Base-by-base conservation (phyloP, 2,329 filamentous ascomycete genomes). In the Calonectria pseudoreteaudii region DNA sequence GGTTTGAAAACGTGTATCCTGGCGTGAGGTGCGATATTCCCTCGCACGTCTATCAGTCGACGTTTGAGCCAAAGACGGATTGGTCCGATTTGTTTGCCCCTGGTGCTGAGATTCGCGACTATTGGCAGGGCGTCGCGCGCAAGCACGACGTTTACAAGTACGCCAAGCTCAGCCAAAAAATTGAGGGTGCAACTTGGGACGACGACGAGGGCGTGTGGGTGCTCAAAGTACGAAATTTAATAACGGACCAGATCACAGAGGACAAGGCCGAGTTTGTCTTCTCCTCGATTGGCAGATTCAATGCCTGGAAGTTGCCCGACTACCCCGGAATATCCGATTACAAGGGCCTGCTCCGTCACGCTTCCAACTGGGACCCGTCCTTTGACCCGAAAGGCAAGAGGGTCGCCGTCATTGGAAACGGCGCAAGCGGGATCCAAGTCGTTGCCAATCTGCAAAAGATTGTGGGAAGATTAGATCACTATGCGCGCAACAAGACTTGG, bases 31-130 rank as follows among this genome's bases (percentile, higher is more conserved):
- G 93, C 77, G 92, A 94, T 34, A 90, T 94, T 18, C 92, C 93
- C 0, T 90, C 92, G 0, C 91, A 94, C 80, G 91, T 93, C 26
- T 95, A 95, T 78, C 93, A 94, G 79, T 90, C 90, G 10, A 91
- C 91, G 0, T 94, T 94, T 81, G 86, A 87, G 9, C 92, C 92
- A 0, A 94, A 94, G 70, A 90, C 88, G 0, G 87, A 93, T 76
- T 95, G 93, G 93, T 88, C 88, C 0, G 91, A 94, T 77, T 88
- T 92, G 73, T 95, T 94, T 78, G 90, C 93, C 0, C 90, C 90
- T 47, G 93, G 93, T 0, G 81, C 85, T 5, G 93, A 95, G 81
- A 95, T 95, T 72, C 85, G 87, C 9, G 87, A 90, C 20, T 95
- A 95, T 80, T 92, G 92, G 91, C 88, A 93, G 77, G 82, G 82